Evolutionary conservation across 73 alveolate species (phyloP).

Genomic region (Effrenium voratum): DNA sequence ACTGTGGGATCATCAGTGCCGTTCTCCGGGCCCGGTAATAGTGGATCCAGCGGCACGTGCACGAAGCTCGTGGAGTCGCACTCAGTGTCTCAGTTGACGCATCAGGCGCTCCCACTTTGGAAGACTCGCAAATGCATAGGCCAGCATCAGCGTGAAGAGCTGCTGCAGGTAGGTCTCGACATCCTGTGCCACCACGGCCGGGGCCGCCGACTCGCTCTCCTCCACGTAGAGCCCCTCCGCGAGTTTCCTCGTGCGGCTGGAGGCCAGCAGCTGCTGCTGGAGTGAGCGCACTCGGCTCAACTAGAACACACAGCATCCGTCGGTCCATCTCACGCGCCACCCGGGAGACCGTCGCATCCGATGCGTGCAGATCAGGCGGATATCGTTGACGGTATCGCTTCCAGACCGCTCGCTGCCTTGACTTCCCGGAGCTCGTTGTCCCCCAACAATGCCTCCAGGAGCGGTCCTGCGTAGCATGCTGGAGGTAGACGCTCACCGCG

Average conservation of each 20-base stretch:
- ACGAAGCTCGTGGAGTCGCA: background rate
- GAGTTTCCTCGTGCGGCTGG: background rate
- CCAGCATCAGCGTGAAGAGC: background rate
- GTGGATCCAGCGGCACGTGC: conserved; percentile 1
- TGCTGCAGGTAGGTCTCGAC: conserved; percentile 1
- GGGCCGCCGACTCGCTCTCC: background rate
- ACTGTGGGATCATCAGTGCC: background rate
- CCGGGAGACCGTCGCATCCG: background rate
- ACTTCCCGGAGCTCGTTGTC: background rate
- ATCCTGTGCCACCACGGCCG: background rate
- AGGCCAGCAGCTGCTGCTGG: background rate
- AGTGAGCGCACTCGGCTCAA: background rate
- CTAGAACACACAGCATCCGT: conserved; percentile 8
- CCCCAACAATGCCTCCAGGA: conserved; percentile 1
- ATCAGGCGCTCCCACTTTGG: no score
- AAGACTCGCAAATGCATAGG: conserved; percentile 36
- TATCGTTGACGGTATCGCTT: background rate
- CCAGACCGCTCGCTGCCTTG: background rate
- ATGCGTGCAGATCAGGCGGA: conserved; percentile 30
- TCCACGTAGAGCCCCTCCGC: conserved; percentile 6
- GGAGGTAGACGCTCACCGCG: background rate
- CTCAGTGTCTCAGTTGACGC: background rate
- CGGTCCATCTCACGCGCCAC: background rate
- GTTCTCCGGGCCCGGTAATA: background rate
- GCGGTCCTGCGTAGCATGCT: background rate